Evolutionary conservation across 805 yeast genomes (phyloP).

Genomic region (Isabelozyma pseudorhagii): DNA sequence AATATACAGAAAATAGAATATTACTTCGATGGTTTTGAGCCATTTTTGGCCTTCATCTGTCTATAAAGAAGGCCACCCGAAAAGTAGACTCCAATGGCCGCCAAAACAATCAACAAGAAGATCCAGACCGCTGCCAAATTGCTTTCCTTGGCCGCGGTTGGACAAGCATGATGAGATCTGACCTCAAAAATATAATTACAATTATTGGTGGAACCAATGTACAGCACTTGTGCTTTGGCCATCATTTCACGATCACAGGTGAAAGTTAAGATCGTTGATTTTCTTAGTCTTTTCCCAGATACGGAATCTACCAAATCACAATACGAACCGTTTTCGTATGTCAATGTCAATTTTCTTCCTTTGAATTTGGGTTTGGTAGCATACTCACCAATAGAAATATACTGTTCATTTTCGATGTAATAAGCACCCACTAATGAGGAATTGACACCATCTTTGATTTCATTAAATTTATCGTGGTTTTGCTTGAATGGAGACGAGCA

Average conservation of each 20-base stretch:
- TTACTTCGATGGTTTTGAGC: conserved; percentile 1
- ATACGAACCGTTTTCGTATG: conserved; percentile 66
- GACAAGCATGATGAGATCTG: conserved; percentile 81
- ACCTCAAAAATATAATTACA: conserved; percentile 85
- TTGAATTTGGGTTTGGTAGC: conserved; percentile 61
- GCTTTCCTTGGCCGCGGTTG: conserved; percentile 65
- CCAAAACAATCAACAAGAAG: conserved; percentile 29
- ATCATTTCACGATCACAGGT: conserved; percentile 76
- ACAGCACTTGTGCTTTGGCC: conserved; percentile 62
- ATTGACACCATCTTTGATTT: conserved; percentile 40
- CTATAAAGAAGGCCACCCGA: conserved; percentile 37
- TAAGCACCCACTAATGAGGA: conserved; percentile 41
- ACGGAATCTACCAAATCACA: conserved; percentile 42
- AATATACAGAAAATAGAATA: too few species aligned
- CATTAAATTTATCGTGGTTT: conserved; percentile 32
- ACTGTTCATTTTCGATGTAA: conserved; percentile 37
- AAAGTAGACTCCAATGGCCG: conserved; percentile 34
- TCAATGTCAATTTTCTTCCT: conserved; percentile 68
- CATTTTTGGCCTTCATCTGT: conserved; percentile 12
- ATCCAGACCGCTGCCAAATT: conserved; percentile 57
- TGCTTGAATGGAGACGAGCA: conserved; percentile 45
- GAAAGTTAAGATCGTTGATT: conserved; percentile 66
- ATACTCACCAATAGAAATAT: conserved; percentile 52
- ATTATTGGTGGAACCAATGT: conserved; percentile 67
- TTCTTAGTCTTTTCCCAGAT: conserved; percentile 48